phyloP scores from a whole-genome alignment of 331 rosid genomes.

The Erythrophleum ivorense region DNA sequence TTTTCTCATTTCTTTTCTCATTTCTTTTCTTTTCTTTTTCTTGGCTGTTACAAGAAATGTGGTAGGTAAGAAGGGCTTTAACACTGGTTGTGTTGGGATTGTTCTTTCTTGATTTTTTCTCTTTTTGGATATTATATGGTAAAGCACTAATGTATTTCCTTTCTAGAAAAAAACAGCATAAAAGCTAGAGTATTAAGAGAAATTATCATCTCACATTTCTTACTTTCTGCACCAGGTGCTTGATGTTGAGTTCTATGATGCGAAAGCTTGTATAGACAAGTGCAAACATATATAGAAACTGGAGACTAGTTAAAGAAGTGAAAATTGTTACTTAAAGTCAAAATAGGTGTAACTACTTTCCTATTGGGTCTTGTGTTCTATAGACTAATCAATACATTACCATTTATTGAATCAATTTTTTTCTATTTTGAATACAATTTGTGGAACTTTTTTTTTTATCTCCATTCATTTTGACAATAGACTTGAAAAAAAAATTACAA shows the following conservation, averaged over 20 bases:
- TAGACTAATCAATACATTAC: too few relatives aligned
- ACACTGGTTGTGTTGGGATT: slow-evolving; percentile 8
- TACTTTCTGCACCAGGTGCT: slow-evolving; percentile 56
- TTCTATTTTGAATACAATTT: too few relatives aligned
- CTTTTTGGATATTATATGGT: background rate
- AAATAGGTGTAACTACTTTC: too few relatives aligned
- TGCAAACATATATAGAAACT: slow-evolving; percentile 63
- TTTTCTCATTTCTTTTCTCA: too few relatives aligned
- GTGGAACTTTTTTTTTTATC: too few relatives aligned
- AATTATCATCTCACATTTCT: slow-evolving; percentile 25
- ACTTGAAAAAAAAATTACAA: too few relatives aligned
- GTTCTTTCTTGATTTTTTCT: slow-evolving; percentile 8
- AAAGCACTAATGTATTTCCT: background rate
- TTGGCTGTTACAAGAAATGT: background rate
- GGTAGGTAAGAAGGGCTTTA: slow-evolving; percentile 11
- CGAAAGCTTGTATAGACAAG: slow-evolving; percentile 75
- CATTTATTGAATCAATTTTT: too few relatives aligned
- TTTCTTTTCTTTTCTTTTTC: too few relatives aligned
- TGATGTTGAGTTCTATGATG: slow-evolving; percentile 59
- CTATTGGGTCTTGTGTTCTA: too few relatives aligned
- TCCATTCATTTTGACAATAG: too few relatives aligned
- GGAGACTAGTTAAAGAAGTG: slow-evolving; percentile 40
- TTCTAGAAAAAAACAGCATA: slow-evolving; percentile 13
- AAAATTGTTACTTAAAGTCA: too few relatives aligned
- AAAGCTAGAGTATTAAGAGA: slow-evolving; percentile 4